Percentiles rank a stretch among this genome's conserved stretches.
These are phyloP conservation scores for Corymbia calophylla DNA, from an alignment of 441 rosid species.

Conservation along the genomic window DNA sequence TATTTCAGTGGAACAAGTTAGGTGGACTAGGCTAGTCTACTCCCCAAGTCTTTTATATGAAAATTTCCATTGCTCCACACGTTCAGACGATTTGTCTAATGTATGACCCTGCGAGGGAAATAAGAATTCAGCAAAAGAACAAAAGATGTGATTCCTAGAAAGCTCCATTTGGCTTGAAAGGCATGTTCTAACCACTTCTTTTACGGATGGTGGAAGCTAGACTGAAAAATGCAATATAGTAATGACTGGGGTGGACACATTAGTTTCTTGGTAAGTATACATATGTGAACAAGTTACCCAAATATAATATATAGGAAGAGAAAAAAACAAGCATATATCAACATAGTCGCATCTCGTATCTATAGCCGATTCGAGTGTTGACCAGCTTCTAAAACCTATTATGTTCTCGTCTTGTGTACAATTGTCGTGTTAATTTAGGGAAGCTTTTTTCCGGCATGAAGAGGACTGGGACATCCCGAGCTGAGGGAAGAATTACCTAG, in stretches of 20 bases:
- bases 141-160: not conserved
- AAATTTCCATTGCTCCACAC: not conserved
- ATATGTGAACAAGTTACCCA: not conserved
- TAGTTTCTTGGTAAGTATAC: not conserved
- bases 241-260: not conserved
- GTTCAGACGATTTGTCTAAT: not conserved
- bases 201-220: not conserved
- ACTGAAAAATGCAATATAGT: not conserved
- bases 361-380: not conserved
- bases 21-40: not conserved
- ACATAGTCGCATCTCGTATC: not conserved
- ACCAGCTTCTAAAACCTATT: not conserved
- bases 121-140: not conserved
- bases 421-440: not conserved
- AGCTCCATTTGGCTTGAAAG: not conserved
- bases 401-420: not conserved
- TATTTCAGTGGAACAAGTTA: not conserved
- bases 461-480: not conserved
- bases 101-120: not conserved
- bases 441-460: not conserved
- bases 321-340: not conserved
- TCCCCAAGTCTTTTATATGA: not conserved
- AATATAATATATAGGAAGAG: not conserved
- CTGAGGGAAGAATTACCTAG: not conserved
- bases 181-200: not conserved